These are phyloP conservation scores for Hura crepitans DNA, from an alignment of 441 rosid species.

Conservation along the genomic window DNA sequence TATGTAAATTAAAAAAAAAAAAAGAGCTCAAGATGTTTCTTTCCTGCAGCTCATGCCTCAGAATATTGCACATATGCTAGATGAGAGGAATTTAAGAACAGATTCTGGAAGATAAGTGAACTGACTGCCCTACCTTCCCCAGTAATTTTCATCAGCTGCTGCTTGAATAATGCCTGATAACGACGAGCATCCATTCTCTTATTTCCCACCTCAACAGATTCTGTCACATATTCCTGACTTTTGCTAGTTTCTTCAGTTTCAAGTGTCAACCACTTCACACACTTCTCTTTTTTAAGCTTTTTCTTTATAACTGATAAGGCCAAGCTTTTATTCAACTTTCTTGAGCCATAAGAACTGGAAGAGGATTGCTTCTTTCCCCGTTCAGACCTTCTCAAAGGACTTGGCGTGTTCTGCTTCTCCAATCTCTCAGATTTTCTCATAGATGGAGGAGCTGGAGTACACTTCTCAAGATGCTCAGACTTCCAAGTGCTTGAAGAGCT, in stretches of 20 bases:
- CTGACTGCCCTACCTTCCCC: constrained; percentile 26
- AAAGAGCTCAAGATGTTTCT: constrained; percentile 11
- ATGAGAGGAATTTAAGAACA: background rate
- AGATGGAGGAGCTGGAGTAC: constrained; percentile 35
- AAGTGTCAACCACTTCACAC: constrained; percentile 32
- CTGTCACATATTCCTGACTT: constrained; percentile 18
- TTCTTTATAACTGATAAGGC: constrained; percentile 28
- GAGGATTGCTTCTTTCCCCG: constrained; percentile 45
- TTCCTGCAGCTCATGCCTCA: constrained; percentile 1
- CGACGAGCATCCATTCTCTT: constrained; percentile 37
- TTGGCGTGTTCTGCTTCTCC: constrained; percentile 36
- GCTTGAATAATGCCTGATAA: constrained; percentile 39
- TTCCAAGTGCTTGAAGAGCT: constrained; percentile 39
- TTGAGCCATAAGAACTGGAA: constrained; percentile 40
- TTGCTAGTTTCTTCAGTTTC: constrained; percentile 34
- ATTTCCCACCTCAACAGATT: constrained; percentile 20
- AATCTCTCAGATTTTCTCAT: constrained; percentile 35
- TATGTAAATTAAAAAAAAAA: constrained; percentile 1
- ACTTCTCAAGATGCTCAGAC: constrained; percentile 55
- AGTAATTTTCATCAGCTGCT: constrained; percentile 28
- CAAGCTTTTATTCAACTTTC: constrained; percentile 33
- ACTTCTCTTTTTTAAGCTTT: constrained; percentile 37
- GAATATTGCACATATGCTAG: background rate
- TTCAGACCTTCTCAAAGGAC: constrained; percentile 57
- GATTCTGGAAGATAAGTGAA: background rate